A percentile compares a stretch with the other conserved stretches of the same genome.
Conservation (phyloP, 2,329 filamentous ascomycete species). For the Fusarium virguliforme region DNA sequence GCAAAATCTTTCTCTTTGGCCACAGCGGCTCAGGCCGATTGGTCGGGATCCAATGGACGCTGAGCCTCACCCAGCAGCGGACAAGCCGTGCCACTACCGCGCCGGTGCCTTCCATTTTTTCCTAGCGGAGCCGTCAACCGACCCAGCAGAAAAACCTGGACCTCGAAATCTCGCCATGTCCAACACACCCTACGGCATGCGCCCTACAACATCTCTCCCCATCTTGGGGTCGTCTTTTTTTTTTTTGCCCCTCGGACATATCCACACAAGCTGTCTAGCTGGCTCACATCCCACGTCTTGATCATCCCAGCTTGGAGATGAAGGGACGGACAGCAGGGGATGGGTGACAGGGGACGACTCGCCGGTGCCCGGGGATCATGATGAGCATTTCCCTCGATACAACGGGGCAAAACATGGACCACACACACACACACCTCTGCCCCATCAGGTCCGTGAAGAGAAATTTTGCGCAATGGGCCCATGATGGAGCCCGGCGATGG, state of each 20-base stretch:
- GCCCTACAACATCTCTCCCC: slow-evolving; percentile 27
- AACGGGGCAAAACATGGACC: slow-evolving; percentile 30
- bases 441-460: slow-evolving; percentile 32
- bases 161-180: slow-evolving; percentile 41
- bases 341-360: not conserved
- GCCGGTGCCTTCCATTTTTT: slow-evolving; percentile 26
- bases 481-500: slow-evolving; percentile 38
- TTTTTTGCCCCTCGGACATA: not conserved
- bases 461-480: slow-evolving; percentile 51
- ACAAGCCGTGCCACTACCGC: slow-evolving; percentile 36
- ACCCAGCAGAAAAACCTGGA: slow-evolving; percentile 22
- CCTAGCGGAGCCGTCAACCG: slow-evolving; percentile 15
- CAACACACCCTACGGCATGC: slow-evolving; percentile 17
- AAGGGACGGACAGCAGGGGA: not conserved
- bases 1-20: slow-evolving; percentile 33
- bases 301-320: slow-evolving; percentile 12
- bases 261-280: slow-evolving; percentile 9
- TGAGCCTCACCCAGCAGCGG: slow-evolving; percentile 32
- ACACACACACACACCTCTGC: slow-evolving; percentile 22
- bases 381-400: slow-evolving; percentile 26
- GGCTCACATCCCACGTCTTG: slow-evolving; percentile 6
- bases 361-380: slow-evolving; percentile 11
- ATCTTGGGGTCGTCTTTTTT: not conserved
- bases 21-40: slow-evolving; percentile 23
- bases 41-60: not conserved